A percentile compares a stretch with the other conserved stretches of the same genome.
Evolutionary conservation across 805 yeast genomes (phyloP).

Genomic region (Metschnikowia borealis): DNA sequence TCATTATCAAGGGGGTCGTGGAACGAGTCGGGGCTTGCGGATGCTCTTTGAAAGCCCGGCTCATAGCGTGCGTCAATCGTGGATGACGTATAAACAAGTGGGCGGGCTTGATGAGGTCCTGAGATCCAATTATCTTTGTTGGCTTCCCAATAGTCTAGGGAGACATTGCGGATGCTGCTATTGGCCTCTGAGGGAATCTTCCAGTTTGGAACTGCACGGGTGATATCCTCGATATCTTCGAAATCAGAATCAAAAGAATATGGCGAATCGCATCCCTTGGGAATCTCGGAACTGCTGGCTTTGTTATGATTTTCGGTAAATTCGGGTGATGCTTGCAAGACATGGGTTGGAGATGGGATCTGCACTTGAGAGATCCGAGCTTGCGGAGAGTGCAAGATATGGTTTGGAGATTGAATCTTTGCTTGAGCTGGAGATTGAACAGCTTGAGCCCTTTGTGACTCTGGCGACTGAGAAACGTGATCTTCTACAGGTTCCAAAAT

Average conservation of each 20-base stretch:
- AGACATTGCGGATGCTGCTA: conserved; percentile 17
- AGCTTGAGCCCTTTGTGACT: too few relatives aligned
- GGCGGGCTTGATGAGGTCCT: conserved; percentile 20
- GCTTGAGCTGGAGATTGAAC: too few relatives aligned
- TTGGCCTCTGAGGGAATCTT: background rate
- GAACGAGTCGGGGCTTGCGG: background rate
- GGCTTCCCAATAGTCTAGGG: conserved; percentile 32
- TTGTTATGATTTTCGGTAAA: background rate
- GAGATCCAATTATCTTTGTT: conserved; percentile 24
- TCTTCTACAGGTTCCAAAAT: background rate
- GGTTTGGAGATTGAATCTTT: too few relatives aligned
- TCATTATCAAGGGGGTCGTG: background rate
- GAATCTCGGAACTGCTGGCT: background rate
- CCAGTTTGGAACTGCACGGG: conserved; percentile 7
- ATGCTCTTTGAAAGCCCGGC: background rate
- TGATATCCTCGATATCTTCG: conserved; percentile 14
- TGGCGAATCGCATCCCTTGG: background rate
- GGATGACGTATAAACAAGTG: conserved; percentile 26
- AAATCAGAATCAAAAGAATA: conserved; percentile 1
- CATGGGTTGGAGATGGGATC: too few relatives aligned
- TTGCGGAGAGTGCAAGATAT: background rate
- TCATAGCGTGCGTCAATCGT: background rate
- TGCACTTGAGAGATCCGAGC: background rate
- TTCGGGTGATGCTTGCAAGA: conserved; percentile 1
- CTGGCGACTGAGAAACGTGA: too few relatives aligned